These are phyloP conservation scores for Diaporthe helianthi DNA, from an alignment of 2,329 filamentous ascomycete genomes.

Conservation along the genomic window DNA sequence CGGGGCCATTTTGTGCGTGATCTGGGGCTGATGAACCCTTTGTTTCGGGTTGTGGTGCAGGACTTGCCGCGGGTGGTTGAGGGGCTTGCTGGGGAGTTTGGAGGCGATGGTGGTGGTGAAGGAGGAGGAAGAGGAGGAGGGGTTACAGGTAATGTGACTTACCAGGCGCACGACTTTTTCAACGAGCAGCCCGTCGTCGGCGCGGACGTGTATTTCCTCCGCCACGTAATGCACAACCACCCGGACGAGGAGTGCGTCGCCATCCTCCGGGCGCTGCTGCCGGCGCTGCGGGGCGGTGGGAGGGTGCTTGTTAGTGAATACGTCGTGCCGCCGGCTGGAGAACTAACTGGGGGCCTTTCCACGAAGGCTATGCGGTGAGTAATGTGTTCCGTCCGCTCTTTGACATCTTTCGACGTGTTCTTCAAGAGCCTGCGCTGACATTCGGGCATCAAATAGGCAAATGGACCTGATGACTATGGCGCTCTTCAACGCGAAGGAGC, in stretches of 20 bases:
- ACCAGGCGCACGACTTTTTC: slow-evolving; percentile 50
- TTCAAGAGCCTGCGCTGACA: background rate
- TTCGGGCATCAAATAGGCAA: background rate
- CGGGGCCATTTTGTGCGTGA: background rate
- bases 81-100: background rate
- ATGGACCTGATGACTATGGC: slow-evolving; percentile 17
- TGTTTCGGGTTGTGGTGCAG: slow-evolving; percentile 8
- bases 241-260: slow-evolving; percentile 44
- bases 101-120: background rate
- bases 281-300: background rate
- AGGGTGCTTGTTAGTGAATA: slow-evolving; percentile 6
- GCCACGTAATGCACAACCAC: slow-evolving; percentile 55
- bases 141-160: background rate
- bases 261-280: slow-evolving; percentile 40
- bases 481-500: slow-evolving; percentile 13
- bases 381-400: background rate
- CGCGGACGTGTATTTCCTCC: slow-evolving; percentile 50
- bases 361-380: slow-evolving; percentile 9
- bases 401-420: too few species aligned
- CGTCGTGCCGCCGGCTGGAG: background rate
- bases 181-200: slow-evolving; percentile 46
- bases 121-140: too few species aligned
- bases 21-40: background rate
- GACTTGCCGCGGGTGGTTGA: slow-evolving; percentile 13
- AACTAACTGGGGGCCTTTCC: background rate